Evolutionary conservation across 2,329 filamentous ascomycete genomes (phyloP).

Genomic region (Diaporthe humulicola): DNA sequence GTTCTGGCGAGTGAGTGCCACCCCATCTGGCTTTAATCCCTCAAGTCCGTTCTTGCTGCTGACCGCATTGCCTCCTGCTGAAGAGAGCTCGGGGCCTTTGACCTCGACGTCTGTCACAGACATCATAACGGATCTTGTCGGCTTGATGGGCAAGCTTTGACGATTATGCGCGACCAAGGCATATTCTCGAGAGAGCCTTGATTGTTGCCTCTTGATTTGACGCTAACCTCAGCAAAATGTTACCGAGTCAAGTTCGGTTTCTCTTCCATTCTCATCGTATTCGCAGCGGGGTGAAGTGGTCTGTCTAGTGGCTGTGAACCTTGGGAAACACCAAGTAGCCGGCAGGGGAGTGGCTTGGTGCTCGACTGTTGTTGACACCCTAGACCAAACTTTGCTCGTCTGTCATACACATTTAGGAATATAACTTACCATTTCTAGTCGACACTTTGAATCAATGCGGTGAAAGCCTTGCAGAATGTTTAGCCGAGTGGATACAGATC

Average conservation of each 20-base stretch:
- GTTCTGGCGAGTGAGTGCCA: background rate
- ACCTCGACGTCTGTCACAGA: conserved; percentile 7
- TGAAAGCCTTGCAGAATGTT: background rate
- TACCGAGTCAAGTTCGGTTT: background rate
- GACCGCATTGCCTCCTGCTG: background rate
- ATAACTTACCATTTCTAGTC: background rate
- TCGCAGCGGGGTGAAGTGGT: background rate
- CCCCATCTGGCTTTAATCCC: background rate
- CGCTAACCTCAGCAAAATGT: background rate
- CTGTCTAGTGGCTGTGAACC: background rate
- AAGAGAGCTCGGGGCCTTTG: conserved; percentile 11
- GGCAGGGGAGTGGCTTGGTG: background rate
- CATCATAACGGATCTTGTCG: conserved; percentile 9
- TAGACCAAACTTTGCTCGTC: background rate
- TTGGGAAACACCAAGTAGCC: too few species aligned
- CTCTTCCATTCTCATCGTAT: background rate
- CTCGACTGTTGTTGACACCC: background rate
- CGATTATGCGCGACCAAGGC: background rate
- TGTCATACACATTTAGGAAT: background rate
- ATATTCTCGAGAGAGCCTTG: background rate
- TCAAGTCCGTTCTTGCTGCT: background rate
- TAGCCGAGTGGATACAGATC: background rate
- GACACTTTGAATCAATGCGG: background rate
- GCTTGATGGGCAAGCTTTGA: conserved; percentile 13
- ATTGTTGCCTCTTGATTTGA: background rate